Percentiles rank a stretch among this genome's conserved stretches.
phyloP scores from a whole-genome alignment of 2,329 filamentous ascomycete species.

The Tolypocladium ophioglossoides region DNA sequence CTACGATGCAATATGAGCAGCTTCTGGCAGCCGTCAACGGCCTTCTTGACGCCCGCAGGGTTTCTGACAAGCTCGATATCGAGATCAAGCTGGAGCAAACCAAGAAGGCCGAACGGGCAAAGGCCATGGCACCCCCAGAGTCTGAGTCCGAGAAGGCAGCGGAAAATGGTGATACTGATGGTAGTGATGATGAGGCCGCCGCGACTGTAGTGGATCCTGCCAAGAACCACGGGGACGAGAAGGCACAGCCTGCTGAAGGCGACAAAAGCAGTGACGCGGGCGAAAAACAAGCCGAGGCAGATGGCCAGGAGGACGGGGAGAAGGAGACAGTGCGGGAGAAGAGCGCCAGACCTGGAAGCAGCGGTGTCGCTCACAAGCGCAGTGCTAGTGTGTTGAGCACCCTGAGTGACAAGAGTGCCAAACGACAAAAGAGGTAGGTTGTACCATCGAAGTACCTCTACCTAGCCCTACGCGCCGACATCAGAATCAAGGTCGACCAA shows the following conservation, averaged over 20 bases:
- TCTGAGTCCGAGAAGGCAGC: slow-evolving; percentile 5
- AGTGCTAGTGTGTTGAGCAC: slow-evolving; percentile 74
- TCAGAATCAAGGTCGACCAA: background rate
- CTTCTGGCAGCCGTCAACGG: slow-evolving; percentile 57
- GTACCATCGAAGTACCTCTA: slow-evolving; percentile 14
- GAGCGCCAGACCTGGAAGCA: slow-evolving; percentile 24
- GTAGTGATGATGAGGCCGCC: slow-evolving; percentile 6
- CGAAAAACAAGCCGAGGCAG: background rate
- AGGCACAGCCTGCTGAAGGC: slow-evolving; percentile 6
- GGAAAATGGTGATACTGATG: slow-evolving; percentile 5
- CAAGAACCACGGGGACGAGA: slow-evolving; percentile 9
- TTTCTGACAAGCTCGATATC: slow-evolving; percentile 63
- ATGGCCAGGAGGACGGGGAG: slow-evolving; percentile 12
- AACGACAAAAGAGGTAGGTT: slow-evolving; percentile 42
- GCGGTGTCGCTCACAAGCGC: slow-evolving; percentile 51
- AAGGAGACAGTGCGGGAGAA: slow-evolving; percentile 16
- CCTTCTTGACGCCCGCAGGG: slow-evolving; percentile 63
- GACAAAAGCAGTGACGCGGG: slow-evolving; percentile 8
- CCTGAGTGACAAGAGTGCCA: slow-evolving; percentile 52
- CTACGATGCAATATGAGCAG: slow-evolving; percentile 60
- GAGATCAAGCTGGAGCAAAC: slow-evolving; percentile 54
- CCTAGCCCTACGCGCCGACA: slow-evolving; percentile 8
- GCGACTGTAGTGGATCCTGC: slow-evolving; percentile 6
- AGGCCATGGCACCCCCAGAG: slow-evolving; percentile 14
- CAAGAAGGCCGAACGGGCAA: slow-evolving; percentile 44